phyloP scores from a whole-genome alignment of 2,329 filamentous ascomycete species.

The Rhynchosporium secalis region DNA sequence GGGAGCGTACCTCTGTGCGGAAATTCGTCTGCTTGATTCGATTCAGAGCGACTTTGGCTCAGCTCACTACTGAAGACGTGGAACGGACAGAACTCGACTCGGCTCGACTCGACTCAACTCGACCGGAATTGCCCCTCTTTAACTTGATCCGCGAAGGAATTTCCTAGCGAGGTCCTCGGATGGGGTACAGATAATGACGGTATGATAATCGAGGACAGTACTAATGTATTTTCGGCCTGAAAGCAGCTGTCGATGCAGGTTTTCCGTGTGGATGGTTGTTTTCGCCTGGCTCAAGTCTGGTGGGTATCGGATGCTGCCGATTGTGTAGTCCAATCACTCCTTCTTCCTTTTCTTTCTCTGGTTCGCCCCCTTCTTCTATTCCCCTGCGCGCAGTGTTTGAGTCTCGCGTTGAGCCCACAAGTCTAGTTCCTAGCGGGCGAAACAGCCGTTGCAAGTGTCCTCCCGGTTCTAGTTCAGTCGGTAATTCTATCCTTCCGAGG shows the following conservation, averaged over 20 bases:
- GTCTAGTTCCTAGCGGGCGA: not conserved
- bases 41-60: not conserved
- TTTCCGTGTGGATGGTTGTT: not conserved
- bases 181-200: constrained; percentile 13
- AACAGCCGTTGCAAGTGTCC: constrained; percentile 1
- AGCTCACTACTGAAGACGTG: not conserved
- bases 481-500: not conserved
- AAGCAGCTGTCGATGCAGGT: constrained; percentile 7
- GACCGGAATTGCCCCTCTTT: constrained; percentile 17
- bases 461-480: not conserved
- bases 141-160: constrained; percentile 18
- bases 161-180: constrained; percentile 23
- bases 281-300: not conserved
- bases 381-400: constrained; percentile 4
- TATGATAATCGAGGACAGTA: constrained; percentile 6
- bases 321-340: not conserved
- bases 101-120: not conserved
- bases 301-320: not conserved
- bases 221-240: constrained; percentile 8
- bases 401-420: constrained; percentile 1
- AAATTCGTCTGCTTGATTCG: not conserved
- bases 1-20: constrained; percentile 19
- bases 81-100: constrained; percentile 10
- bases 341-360: not conserved
- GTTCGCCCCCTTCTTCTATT: not conserved